A percentile compares a stretch with the other conserved stretches of the same genome.
Evolutionary conservation across 2,329 filamentous ascomycete genomes (phyloP).

Genomic region (Fusarium camptoceras): DNA sequence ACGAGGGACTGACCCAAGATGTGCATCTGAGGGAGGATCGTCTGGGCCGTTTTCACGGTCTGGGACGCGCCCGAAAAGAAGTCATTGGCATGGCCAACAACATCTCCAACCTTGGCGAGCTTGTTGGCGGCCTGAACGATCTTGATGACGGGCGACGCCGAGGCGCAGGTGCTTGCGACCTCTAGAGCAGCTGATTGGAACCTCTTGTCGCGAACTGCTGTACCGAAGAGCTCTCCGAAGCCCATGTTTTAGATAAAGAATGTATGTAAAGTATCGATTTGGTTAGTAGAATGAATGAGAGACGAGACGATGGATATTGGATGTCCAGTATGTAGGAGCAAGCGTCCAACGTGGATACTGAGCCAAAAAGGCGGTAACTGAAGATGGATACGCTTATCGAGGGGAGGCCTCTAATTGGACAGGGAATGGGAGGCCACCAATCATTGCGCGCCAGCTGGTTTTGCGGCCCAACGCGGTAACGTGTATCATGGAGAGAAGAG

Average conservation of each 20-base stretch:
- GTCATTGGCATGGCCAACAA: constrained; percentile 40
- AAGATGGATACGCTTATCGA: constrained; percentile 28
- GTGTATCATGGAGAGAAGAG: constrained; percentile 15
- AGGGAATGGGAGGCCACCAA: background rate
- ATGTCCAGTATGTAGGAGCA: background rate
- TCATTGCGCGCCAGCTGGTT: constrained; percentile 27
- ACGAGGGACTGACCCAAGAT: constrained; percentile 51
- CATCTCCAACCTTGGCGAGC: constrained; percentile 43
- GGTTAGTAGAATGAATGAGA: background rate
- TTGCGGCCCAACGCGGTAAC: constrained; percentile 31
- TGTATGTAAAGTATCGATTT: background rate
- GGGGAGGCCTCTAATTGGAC: background rate
- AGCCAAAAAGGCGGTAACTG: constrained; percentile 35
- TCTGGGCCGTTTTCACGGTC: constrained; percentile 36
- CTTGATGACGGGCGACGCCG: constrained; percentile 36
- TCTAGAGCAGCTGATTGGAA: constrained; percentile 30
- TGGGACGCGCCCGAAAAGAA: constrained; percentile 42
- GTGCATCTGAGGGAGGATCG: constrained; percentile 50
- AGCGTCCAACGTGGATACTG: constrained; percentile 10
- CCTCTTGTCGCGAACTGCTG: constrained; percentile 28
- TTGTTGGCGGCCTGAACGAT: constrained; percentile 45
- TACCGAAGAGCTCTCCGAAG: constrained; percentile 23
- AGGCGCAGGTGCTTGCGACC: constrained; percentile 27
- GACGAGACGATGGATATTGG: constrained; percentile 1
- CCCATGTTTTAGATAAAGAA: constrained; percentile 23